Conservation (phyloP, 2,329 filamentous ascomycete species). For the Nannizzia gypsea region DNA sequence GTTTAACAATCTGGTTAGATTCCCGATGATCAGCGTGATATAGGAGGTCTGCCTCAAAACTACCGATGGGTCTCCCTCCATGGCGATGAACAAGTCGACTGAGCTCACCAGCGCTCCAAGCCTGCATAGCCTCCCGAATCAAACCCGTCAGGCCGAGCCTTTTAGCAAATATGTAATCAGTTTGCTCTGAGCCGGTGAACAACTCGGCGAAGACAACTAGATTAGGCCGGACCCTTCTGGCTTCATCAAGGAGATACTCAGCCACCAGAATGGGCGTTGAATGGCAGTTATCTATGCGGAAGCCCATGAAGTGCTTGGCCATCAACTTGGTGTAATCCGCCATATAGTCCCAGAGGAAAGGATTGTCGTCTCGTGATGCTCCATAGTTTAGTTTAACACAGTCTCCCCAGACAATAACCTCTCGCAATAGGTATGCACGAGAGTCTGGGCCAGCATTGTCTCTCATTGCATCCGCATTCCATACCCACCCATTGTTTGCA, state of each 20-base stretch:
- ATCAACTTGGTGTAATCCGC: constrained; percentile 80
- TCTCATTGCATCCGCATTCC: constrained; percentile 86
- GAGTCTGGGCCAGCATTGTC: constrained; percentile 88
- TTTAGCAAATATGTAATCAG: constrained; percentile 93
- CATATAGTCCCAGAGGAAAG: constrained; percentile 94
- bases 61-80: constrained; percentile 86
- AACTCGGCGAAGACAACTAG: constrained; percentile 88
- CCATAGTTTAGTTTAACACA: constrained; percentile 96
- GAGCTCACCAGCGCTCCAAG: constrained; percentile 87
- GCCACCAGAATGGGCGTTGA: constrained; percentile 91
- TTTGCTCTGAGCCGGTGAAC: constrained; percentile 90
- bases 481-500: constrained; percentile 97
- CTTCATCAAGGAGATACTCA: constrained; percentile 87
- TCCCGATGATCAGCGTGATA: constrained; percentile 45
- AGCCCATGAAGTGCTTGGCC: constrained; percentile 88
- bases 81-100: constrained; percentile 88
- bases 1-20: constrained; percentile 55
- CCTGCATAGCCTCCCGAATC: constrained; percentile 96
- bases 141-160: constrained; percentile 80
- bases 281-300: constrained; percentile 96
- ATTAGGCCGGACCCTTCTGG: constrained; percentile 75
- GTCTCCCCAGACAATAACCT: constrained; percentile 97
- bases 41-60: constrained; percentile 87
- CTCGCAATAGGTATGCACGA: constrained; percentile 82
- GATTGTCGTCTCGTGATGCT: constrained; percentile 65